Percentiles rank a stretch among this genome's conserved stretches.
Evolutionary conservation across 768 basidiomycete species (phyloP).

Genomic region (Bullera alba): DNA sequence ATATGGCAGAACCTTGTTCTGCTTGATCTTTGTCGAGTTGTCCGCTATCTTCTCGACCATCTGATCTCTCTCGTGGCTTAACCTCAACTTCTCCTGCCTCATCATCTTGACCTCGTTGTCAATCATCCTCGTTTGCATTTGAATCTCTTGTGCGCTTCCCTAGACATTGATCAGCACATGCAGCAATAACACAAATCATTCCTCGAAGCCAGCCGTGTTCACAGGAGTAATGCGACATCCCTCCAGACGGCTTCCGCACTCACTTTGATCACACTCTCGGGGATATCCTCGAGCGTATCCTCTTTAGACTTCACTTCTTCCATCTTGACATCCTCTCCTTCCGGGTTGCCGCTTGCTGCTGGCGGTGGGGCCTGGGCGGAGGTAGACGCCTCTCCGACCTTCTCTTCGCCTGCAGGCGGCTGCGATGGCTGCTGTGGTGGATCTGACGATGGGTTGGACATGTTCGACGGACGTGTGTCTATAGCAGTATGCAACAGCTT

Average conservation of each 20-base stretch:
- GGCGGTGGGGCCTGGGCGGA: neutral
- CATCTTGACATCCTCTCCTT: constrained; percentile 35
- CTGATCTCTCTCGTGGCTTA: constrained; percentile 87
- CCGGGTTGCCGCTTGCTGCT: too few relatives aligned
- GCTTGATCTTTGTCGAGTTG: constrained; percentile 96
- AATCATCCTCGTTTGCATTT: constrained; percentile 81
- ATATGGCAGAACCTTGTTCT: constrained; percentile 98
- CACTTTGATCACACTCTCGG: constrained; percentile 71
- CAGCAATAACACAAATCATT: too few relatives aligned
- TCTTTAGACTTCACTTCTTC: constrained; percentile 26
- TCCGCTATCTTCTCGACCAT: constrained; percentile 99
- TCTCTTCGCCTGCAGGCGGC: neutral
- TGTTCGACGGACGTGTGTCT: too few relatives aligned
- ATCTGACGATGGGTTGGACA: constrained; percentile 36
- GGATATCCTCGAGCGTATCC: constrained; percentile 86
- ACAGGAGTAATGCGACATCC: neutral
- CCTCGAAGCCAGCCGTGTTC: neutral
- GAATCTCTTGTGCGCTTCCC: constrained; percentile 69
- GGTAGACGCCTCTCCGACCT: neutral
- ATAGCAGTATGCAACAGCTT: too few relatives aligned
- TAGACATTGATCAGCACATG: constrained; percentile 3
- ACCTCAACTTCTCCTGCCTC: constrained; percentile 83
- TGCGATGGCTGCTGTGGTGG: constrained; percentile 13
- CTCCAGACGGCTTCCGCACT: constrained; percentile 23
- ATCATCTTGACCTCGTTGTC: constrained; percentile 99